Conservation (phyloP, 2,329 filamentous ascomycete genomes). For the Botrytis medusae region DNA sequence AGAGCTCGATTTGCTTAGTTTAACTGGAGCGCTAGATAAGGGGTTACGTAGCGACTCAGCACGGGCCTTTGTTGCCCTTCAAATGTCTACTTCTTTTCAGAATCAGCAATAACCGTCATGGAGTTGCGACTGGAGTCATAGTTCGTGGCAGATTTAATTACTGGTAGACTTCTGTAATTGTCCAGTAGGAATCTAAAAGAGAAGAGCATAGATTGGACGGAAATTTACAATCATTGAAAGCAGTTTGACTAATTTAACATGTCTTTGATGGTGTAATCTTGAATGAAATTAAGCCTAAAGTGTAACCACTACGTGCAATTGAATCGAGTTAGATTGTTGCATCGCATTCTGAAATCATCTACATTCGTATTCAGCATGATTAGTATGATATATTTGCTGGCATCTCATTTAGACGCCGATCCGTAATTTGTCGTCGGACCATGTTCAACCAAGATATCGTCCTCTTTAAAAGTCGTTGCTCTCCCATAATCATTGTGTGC, state of each 20-base stretch:
- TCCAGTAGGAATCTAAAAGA: neutral
- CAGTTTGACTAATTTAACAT: neutral
- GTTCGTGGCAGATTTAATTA: neutral
- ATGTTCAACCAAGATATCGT: neutral
- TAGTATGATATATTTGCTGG: neutral
- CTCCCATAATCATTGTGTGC: neutral
- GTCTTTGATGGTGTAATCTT: neutral
- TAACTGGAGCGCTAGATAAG: neutral
- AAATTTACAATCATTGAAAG: neutral
- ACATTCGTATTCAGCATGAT: neutral
- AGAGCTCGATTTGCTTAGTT: neutral
- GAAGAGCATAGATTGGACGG: neutral
- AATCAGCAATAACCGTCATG: neutral
- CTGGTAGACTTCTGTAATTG: neutral
- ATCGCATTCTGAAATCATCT: neutral
- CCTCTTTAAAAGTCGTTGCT: neutral
- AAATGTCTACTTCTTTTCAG: neutral
- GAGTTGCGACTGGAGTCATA: neutral
- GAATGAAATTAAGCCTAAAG: neutral
- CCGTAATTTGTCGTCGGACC: neutral
- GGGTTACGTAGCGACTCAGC: neutral
- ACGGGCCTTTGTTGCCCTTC: neutral
- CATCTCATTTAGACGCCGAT: neutral
- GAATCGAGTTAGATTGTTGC: neutral
- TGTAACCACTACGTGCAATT: neutral